Evolutionary conservation across 176 grass and related monocot genomes (phyloP).

Genomic region (Oryza nivara): DNA sequence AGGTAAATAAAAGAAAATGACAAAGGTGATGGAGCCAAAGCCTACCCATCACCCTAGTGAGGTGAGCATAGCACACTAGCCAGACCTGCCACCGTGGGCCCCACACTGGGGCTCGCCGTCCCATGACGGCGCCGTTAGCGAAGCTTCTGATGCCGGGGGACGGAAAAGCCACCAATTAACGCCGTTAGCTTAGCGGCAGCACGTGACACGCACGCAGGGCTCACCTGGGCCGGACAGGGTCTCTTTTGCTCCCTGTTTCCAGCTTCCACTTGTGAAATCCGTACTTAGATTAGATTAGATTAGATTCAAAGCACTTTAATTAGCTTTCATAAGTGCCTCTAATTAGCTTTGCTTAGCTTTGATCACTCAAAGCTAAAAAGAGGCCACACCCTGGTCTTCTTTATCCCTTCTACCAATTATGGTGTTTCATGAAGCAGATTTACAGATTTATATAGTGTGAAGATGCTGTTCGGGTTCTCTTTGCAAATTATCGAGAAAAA

Average conservation of each 20-base stretch:
- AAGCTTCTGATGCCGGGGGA: conserved; percentile 37
- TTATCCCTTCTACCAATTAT: neutral
- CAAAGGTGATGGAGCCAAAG: too few relatives aligned
- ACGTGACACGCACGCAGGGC: conserved; percentile 25
- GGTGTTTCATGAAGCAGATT: conserved; percentile 14
- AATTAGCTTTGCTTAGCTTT: conserved; percentile 44
- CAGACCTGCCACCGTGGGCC: neutral
- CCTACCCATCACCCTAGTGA: neutral
- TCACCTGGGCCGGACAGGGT: neutral
- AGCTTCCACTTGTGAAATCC: conserved; percentile 9
- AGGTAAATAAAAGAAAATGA: neutral
- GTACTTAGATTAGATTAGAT: conserved; percentile 31
- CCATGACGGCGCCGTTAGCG: conserved; percentile 39
- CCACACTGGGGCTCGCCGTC: neutral
- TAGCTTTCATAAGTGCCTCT: conserved; percentile 51
- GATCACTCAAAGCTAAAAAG: conserved; percentile 45
- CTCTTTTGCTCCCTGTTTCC: conserved; percentile 26
- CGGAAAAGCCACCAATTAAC: neutral
- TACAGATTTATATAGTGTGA: neutral
- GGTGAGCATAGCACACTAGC: neutral
- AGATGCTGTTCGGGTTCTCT: neutral
- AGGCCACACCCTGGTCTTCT: neutral
- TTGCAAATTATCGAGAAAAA: too few relatives aligned
- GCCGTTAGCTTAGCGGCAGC: conserved; percentile 14
- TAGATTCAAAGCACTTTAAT: conserved; percentile 35